Percentiles rank a stretch among this genome's conserved stretches.
phyloP scores from a whole-genome alignment of 2,329 filamentous ascomycete species.

The Verticillium albo-atrum region DNA sequence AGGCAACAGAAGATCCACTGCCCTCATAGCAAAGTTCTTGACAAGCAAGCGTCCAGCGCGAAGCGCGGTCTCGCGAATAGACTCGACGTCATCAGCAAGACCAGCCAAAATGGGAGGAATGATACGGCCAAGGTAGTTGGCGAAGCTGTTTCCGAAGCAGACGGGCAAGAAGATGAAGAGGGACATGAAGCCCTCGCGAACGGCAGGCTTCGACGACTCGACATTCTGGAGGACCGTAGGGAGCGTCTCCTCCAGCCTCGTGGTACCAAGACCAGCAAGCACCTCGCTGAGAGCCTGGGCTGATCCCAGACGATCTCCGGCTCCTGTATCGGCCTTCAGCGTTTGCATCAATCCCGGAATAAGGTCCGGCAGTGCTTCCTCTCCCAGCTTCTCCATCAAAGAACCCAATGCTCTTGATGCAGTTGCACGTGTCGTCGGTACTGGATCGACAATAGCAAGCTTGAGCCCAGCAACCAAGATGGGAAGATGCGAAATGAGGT shows the following conservation, averaged over 20 bases:
- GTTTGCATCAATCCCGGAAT: constrained; percentile 98
- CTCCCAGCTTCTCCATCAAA: constrained; percentile 95
- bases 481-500: constrained; percentile 84
- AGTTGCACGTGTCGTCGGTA: constrained; percentile 92
- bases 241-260: constrained; percentile 88
- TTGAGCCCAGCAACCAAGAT: constrained; percentile 89
- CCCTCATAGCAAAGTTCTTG: constrained; percentile 95
- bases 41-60: constrained; percentile 90
- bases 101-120: constrained; percentile 93
- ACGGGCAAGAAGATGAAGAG: constrained; percentile 98
- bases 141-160: constrained; percentile 98
- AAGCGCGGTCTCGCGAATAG: constrained; percentile 93
- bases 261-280: constrained; percentile 87
- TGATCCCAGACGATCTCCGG: constrained; percentile 91
- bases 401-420: constrained; percentile 94
- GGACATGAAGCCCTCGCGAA: constrained; percentile 98
- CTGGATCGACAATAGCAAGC: constrained; percentile 85
- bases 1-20: constrained; percentile 88
- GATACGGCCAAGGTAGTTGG: constrained; percentile 90
- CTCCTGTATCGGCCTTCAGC: constrained; percentile 93
- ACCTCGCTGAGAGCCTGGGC: constrained; percentile 96
- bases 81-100: constrained; percentile 91
- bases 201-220: constrained; percentile 80
- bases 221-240: constrained; percentile 97
- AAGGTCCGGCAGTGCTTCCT: constrained; percentile 92